Evolutionary conservation across 1,139 yeast species (phyloP), one percentile per base, ranked within the genome.

Genomic region (Debaryomyces nepalensis): DNA sequence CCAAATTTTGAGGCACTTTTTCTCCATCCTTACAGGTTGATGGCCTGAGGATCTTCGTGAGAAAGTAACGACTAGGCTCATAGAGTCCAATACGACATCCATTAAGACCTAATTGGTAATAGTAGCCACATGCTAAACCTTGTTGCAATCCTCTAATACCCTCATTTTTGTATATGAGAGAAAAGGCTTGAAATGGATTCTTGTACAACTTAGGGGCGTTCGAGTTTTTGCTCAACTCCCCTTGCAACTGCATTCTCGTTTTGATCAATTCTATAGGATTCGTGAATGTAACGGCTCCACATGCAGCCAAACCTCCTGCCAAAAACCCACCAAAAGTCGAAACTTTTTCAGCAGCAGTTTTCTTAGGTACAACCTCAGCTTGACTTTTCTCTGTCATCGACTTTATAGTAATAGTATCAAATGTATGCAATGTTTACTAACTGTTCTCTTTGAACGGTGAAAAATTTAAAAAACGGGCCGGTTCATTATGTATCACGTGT

Each of bases 221-320:
- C 2, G 81, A 75, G 26, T 66, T 62, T 23, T 82, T 75, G 3
- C 82, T 70, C 40, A 93, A 73, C 64, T 93, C 98, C 43, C 99
- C 99, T 66, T 93, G 97, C 32, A 93, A 73, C 64, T 93, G 99
- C 96, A 93, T 87, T 65, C 98, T 75, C 3, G 95, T 93, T 68
- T 93, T 93, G 57, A 91, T 89, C 51, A 93, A 74, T 61, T 93
- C 99, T 46, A 93, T 86, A 6, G 99, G 99, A 59, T 93, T 93
- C 8, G 98, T 91, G 63, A 91, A 86, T 0, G 97, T 93, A 27
- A 93, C 99, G 0, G 99, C 98, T 41, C 96, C 95, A 69, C 98
- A 91, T 3, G 98, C 97, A 1, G 99, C 99, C 8, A 89, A 52
- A 5, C 96, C 97, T 4, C 98, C 99, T 10, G 97, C 97, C 4